Percentiles rank a stretch among this genome's conserved stretches.
Evolutionary conservation across 2,329 filamentous ascomycete species (phyloP).

Genomic region (Aspergillus phoenicis): DNA sequence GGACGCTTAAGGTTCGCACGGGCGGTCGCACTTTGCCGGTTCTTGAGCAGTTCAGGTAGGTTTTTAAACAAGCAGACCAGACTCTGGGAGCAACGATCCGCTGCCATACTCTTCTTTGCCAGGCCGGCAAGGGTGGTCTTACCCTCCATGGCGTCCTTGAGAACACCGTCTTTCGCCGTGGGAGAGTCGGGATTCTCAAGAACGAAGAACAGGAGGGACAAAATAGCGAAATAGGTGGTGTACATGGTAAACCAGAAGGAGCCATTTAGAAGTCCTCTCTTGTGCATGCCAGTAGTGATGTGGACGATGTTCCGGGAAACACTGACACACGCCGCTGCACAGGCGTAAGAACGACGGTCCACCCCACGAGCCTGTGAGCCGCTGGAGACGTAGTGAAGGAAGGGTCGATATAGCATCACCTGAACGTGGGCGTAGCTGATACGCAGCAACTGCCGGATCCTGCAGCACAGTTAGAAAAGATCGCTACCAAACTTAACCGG

Average conservation of each 20-base stretch:
- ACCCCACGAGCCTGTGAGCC: constrained; percentile 53
- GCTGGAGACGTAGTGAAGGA: constrained; percentile 64
- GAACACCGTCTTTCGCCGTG: constrained; percentile 68
- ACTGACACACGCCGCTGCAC: constrained; percentile 66
- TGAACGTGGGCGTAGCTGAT: constrained; percentile 67
- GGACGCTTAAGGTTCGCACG: constrained; percentile 54
- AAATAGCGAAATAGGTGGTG: constrained; percentile 67
- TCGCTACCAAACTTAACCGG: constrained; percentile 3
- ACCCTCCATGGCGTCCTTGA: constrained; percentile 82
- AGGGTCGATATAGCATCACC: constrained; percentile 66
- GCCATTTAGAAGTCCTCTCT: constrained; percentile 60
- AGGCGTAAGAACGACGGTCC: constrained; percentile 66
- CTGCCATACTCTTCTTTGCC: constrained; percentile 81
- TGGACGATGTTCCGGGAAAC: constrained; percentile 68
- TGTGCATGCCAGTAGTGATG: constrained; percentile 67
- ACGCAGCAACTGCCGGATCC: constrained; percentile 62
- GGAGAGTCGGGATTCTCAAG: constrained; percentile 65
- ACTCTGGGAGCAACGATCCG: constrained; percentile 78
- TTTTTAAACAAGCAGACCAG: constrained; percentile 80
- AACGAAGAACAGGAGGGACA: constrained; percentile 66
- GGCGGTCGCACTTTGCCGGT: constrained; percentile 50
- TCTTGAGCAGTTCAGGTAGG: constrained; percentile 71
- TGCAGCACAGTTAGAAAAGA: constrained; percentile 27
- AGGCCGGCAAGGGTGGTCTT: constrained; percentile 79
- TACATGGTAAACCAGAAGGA: constrained; percentile 72